Evolutionary conservation across 106 monocot species (phyloP), one percentile per base, ranked within the genome.

Genomic region (Dendrobium huoshanense): DNA sequence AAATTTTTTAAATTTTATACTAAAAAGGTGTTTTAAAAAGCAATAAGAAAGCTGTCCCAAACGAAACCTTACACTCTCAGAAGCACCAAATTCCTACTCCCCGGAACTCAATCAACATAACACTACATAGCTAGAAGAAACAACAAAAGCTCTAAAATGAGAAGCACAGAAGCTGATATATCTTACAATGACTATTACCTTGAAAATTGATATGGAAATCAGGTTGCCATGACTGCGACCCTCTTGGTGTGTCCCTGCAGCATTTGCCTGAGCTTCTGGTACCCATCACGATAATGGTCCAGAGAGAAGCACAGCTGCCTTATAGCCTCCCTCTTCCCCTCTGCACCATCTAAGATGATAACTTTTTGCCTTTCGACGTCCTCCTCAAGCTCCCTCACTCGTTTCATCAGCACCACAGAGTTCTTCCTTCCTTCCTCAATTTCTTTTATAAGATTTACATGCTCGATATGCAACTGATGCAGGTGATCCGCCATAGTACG

Each of bases 281-380:
- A 97, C 0, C 92, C 88, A 58, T 87, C 83, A 0, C 97, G 79
- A 77, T 97, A 97, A 75, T 97, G 92, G 77, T 97, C 89, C 27
- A 97, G 85, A 7, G 97, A 91, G 70, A 92, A 90, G 85, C 97
- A 94, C 24, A 94, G 87, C 83, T 97, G 97, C 80, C 97, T 87
- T 43, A 97, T 97, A 0, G 94, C 97, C 84, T 97, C 97, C 79
- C 97, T 89, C 86, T 97, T 97, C 19, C 86, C 88, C 79, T 96
- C 96, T 0, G 90, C 92, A 10, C 86, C 80, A 33, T 97, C 92
- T 1, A 59, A 84, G 47, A 94, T 83, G 24, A 70, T 41, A 13
- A 81, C 67, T 64, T 79, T 90, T 80, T 96, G 92, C 51, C 40
- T 87, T 65, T 90, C 96, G 2, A 89, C 80, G 48, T 89, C 90